A percentile compares a stretch with the other conserved stretches of the same genome.
Evolutionary conservation across 345 rosid species (phyloP).

Genomic region (Pugionium cornutum): DNA sequence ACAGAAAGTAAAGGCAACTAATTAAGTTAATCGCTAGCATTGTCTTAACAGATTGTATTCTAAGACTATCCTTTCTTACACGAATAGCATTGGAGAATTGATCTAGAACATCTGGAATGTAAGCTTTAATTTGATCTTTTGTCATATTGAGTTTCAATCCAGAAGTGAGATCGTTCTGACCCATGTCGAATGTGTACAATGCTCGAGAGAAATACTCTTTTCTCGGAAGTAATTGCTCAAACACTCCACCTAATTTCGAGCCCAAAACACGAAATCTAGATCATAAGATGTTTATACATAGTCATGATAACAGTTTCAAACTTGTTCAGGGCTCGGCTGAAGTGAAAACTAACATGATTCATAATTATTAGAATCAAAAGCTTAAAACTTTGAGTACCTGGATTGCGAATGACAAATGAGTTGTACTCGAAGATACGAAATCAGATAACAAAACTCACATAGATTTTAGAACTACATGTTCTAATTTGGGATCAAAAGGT

Average conservation of each 20-base stretch:
- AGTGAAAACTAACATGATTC: background rate
- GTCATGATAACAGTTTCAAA: background rate
- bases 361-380: too few relatives aligned
- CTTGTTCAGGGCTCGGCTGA: too few relatives aligned
- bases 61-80: conserved; percentile 32
- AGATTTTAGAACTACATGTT: background rate
- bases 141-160: conserved; percentile 68
- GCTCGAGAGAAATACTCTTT: conserved; percentile 49
- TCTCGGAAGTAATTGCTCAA: conserved; percentile 49
- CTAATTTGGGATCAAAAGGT: conserved; percentile 10
- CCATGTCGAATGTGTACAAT: conserved; percentile 64
- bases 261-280: background rate
- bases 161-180: conserved; percentile 71
- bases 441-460: too few relatives aligned
- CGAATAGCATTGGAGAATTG: conserved; percentile 46
- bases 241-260: conserved; percentile 42
- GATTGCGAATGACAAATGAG: too few relatives aligned
- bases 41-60: too few relatives aligned
- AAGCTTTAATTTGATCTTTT: conserved; percentile 54
- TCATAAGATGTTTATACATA: background rate
- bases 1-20: background rate
- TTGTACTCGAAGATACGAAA: too few relatives aligned
- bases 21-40: background rate
- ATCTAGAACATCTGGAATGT: conserved; percentile 53
- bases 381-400: too few relatives aligned